Evolutionary conservation across 2,329 filamentous ascomycete species (phyloP).

Genomic region (Gnomoniopsis sp.): DNA sequence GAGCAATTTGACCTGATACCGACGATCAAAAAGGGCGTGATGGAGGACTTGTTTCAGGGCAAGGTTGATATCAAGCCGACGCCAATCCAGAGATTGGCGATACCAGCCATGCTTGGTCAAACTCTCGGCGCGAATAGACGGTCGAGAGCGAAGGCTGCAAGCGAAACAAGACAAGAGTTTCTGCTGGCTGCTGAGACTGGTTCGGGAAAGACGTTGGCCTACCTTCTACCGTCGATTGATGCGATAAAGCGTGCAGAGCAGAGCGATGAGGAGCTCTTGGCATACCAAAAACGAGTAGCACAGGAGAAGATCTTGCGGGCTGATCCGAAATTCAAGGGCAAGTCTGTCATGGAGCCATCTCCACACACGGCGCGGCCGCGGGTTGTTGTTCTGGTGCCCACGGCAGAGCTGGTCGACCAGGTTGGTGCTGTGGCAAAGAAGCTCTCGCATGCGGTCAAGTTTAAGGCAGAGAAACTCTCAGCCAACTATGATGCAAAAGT

Average conservation of each 20-base stretch:
- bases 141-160: slow-evolving; percentile 24
- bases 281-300: slow-evolving; percentile 53
- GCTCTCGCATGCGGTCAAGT: slow-evolving; percentile 82
- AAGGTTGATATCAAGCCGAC: slow-evolving; percentile 77
- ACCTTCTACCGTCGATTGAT: slow-evolving; percentile 80
- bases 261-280: slow-evolving; percentile 54
- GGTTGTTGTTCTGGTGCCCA: slow-evolving; percentile 84
- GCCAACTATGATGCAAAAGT: slow-evolving; percentile 71
- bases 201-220: slow-evolving; percentile 94
- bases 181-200: slow-evolving; percentile 93
- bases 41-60: slow-evolving; percentile 69
- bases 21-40: slow-evolving; percentile 66
- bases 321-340: slow-evolving; percentile 52
- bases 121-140: slow-evolving; percentile 34
- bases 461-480: slow-evolving; percentile 78
- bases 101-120: slow-evolving; percentile 72
- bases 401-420: slow-evolving; percentile 86
- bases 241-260: slow-evolving; percentile 76
- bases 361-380: slow-evolving; percentile 75
- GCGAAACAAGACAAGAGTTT: slow-evolving; percentile 51
- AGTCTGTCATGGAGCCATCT: slow-evolving; percentile 66
- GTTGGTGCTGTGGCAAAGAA: slow-evolving; percentile 77
- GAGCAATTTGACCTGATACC: slow-evolving; percentile 76
- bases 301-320: slow-evolving; percentile 56
- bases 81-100: slow-evolving; percentile 83